Evolutionary conservation across 768 basidiomycete genomes (phyloP), one percentile per base, ranked within the genome.

Genomic region (Chiua virens): DNA sequence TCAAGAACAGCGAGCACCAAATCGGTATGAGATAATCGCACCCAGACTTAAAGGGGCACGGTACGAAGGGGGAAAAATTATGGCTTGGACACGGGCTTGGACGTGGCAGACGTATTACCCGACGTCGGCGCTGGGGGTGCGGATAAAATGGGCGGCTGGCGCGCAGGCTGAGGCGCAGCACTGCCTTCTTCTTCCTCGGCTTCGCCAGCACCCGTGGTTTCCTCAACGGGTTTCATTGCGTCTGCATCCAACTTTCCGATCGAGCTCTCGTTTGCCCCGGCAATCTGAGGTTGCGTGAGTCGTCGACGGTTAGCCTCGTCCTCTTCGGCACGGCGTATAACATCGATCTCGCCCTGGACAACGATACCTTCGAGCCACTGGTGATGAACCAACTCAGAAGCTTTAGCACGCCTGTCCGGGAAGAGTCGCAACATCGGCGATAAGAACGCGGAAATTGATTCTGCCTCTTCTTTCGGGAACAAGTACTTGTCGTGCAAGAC

Each of bases 401-500:
- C 95, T 52, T 85, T 86, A 0, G 94, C 93, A 23, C 96, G 83
- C 59, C 89, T 86, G 55, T 95, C 93, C 0, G 95, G 89, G 61
- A 88, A 83, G 18, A 97, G 80, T 25, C 89, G 78, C 9, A 99
- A 77, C 96, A 98, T 97, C 4, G 94, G 94, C 13, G 75, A 77
- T 14, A 96, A 74, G 78, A 97, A 95, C 2, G 82, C 78, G 3
- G 86, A 79, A 54, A 98, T 85, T 35, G 81, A 74, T 38, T 90
- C 88, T 2, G 96, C 91, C 45, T 95, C 93, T 5, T 79, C 71
- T 44, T 81, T 79, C 1, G 92, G 85, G 64, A 99, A 92, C 49
- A 97, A 82, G 73, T 98, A 98, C 74, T 99, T 98, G 77, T 99
- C 95, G 62, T 89, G 85, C 50, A 93, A 71, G 20, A 94, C 91